These are phyloP conservation scores for Elsinoe necatrix DNA, from an alignment of 2,329 filamentous ascomycete species.

Conservation along the genomic window DNA sequence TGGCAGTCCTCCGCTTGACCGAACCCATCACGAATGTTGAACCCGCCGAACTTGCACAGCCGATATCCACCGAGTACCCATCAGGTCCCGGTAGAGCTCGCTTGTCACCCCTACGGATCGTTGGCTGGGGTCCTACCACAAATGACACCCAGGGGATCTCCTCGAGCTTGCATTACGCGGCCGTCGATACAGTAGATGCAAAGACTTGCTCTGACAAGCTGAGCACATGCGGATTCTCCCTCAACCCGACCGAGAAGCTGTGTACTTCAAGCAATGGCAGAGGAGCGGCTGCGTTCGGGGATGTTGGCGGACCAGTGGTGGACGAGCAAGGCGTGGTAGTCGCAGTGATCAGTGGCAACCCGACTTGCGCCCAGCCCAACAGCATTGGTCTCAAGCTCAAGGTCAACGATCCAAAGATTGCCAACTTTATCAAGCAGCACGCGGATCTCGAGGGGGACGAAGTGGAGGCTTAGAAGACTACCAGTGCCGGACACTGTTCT, in stretches of 20 bases:
- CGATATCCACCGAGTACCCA: neutral
- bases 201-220: constrained; percentile 9
- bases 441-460: neutral
- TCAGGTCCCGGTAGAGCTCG: neutral
- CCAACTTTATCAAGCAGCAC: constrained; percentile 8
- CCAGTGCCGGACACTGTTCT: neutral
- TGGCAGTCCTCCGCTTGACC: constrained; percentile 13
- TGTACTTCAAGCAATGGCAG: constrained; percentile 1
- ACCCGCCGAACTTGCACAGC: constrained; percentile 6
- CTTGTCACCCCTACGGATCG: neutral
- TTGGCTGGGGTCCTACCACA: constrained; percentile 16
- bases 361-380: constrained; percentile 10
- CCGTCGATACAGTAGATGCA: neutral
- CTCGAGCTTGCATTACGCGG: neutral
- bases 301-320: constrained; percentile 15
- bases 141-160: constrained; percentile 11
- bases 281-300: constrained; percentile 12
- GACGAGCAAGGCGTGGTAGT: constrained; percentile 14
- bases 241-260: constrained; percentile 11
- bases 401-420: constrained; percentile 1
- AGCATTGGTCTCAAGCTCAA: constrained; percentile 7
- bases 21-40: neutral
- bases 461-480: neutral
- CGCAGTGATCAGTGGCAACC: constrained; percentile 15
- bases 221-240: neutral